Evolutionary conservation across 163 green algal genomes (phyloP), one percentile per base, ranked within the genome.

Genomic region (Scenedesmus sp.): DNA sequence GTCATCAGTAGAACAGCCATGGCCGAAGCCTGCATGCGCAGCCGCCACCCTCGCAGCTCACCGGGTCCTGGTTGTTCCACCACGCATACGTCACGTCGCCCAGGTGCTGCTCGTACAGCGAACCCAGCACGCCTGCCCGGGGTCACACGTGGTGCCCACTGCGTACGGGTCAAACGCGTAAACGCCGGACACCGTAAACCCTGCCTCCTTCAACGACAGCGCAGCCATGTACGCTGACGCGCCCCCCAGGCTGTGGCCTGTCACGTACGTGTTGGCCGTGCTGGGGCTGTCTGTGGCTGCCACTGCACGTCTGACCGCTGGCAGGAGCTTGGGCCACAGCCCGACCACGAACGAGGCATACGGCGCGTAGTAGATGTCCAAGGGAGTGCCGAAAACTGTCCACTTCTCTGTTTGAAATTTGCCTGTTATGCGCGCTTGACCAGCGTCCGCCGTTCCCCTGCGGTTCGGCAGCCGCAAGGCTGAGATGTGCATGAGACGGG

Each of bases 31-130:
- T n/a, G n/a, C n/a, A 83, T 49, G 35, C 26, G n/a, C 76, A 83
- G 43, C 73, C 13, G 24, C 33, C 10, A 83, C 35, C 5, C 20
- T 56, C 3, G 44, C 42, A 7, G 5, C 65, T 76, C 33, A 85
- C 49, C n/a, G 83, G 83, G 53, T 88, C 83, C n/a, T 88, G 83
- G 42, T 88, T 88, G 56, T 88, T 88, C 83, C 83, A 88, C 40
- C 46, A 43, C 12, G 49, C 10, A 18, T 49, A 88, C 40, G 49
- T 88, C 83, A 79, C 51, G 22, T 81, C 53, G 9, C 56, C 83
- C 16, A 88, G 65, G 33, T 79, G 51, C 26, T 33, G 35, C 24
- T 88, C 83, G 53, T 88, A 88, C 26, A 87, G 26, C 16, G 81
- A 73, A 72, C 51, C 81, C 81, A 87, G 80, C 80, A 85, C 30